Percentiles rank a stretch among this genome's conserved stretches.
Evolutionary conservation across 352 stramenopile species (phyloP).

Genomic region (Achlya hypogyna): DNA sequence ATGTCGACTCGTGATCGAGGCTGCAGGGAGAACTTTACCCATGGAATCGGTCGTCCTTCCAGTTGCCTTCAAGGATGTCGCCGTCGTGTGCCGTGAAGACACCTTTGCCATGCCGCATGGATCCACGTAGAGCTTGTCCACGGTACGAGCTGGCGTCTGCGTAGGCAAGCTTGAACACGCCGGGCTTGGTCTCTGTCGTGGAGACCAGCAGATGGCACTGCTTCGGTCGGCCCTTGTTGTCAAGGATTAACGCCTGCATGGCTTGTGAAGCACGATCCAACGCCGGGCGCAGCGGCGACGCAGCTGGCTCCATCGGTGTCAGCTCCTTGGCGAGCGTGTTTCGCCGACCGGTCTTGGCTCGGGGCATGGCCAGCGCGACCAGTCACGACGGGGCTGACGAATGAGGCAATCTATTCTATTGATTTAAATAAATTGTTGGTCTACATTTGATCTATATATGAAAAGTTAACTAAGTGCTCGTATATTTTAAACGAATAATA

Average conservation of each 20-base stretch:
- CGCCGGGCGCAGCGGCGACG: background rate
- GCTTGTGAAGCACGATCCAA: too few relatives aligned
- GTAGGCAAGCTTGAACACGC: conserved; percentile 27
- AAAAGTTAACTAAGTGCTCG: too few relatives aligned
- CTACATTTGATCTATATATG: too few relatives aligned
- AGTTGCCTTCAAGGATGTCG: conserved; percentile 71
- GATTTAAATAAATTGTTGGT: background rate
- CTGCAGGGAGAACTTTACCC: conserved; percentile 37
- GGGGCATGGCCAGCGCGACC: background rate
- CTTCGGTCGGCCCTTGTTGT: background rate
- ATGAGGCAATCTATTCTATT: background rate
- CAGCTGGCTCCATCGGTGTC: background rate
- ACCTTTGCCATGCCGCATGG: conserved; percentile 44
- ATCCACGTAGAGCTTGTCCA: conserved; percentile 41
- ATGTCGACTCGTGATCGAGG: conserved; percentile 10
- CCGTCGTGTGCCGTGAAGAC: conserved; percentile 42
- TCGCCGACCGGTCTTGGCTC: background rate
- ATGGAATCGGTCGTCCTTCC: conserved; percentile 73
- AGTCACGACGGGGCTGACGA: background rate
- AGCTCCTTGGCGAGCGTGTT: background rate
- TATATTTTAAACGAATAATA: too few relatives aligned
- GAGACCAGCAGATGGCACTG: background rate
- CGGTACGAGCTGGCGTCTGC: conserved; percentile 53
- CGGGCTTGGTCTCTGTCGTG: background rate
- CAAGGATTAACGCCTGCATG: background rate